phyloP scores from a whole-genome alignment of 2,329 filamentous ascomycete species.

The Stemphylium vesicarium region DNA sequence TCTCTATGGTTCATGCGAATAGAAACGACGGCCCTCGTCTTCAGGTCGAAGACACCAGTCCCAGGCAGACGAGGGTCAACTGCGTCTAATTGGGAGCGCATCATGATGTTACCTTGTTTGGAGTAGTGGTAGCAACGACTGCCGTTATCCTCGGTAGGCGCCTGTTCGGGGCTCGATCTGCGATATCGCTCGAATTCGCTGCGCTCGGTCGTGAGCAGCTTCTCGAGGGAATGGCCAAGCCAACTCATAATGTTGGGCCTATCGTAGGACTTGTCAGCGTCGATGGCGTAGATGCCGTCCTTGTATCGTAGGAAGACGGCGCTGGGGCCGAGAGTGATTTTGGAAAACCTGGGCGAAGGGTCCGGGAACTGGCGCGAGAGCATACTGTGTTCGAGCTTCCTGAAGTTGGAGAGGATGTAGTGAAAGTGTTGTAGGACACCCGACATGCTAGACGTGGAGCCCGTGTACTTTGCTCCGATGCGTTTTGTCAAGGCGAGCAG shows the following conservation, averaged over 20 bases:
- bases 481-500: constrained; percentile 72
- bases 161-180: constrained; percentile 60
- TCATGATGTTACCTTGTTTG: constrained; percentile 82
- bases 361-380: constrained; percentile 71
- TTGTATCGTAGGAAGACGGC: constrained; percentile 83
- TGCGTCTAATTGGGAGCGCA: constrained; percentile 94
- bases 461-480: constrained; percentile 79
- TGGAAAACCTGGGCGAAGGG: constrained; percentile 71
- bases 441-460: constrained; percentile 98
- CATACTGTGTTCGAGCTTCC: constrained; percentile 69
- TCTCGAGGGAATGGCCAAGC: constrained; percentile 96
- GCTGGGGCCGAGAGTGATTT: constrained; percentile 70
- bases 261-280: constrained; percentile 93
- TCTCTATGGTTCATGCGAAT: constrained; percentile 84
- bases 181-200: constrained; percentile 87
- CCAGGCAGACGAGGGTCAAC: constrained; percentile 85
- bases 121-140: constrained; percentile 78
- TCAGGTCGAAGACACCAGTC: constrained; percentile 93
- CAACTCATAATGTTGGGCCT: constrained; percentile 84
- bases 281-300: constrained; percentile 89
- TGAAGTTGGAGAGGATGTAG: constrained; percentile 85
- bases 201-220: constrained; percentile 82
- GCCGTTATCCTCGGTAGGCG: constrained; percentile 70
- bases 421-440: constrained; percentile 87
- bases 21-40: constrained; percentile 88